A percentile compares a stretch with the other conserved stretches of the same genome.
phyloP scores from a whole-genome alignment of 1,284 basidiomycete species.

The Cutaneotrichosporon sp. region DNA sequence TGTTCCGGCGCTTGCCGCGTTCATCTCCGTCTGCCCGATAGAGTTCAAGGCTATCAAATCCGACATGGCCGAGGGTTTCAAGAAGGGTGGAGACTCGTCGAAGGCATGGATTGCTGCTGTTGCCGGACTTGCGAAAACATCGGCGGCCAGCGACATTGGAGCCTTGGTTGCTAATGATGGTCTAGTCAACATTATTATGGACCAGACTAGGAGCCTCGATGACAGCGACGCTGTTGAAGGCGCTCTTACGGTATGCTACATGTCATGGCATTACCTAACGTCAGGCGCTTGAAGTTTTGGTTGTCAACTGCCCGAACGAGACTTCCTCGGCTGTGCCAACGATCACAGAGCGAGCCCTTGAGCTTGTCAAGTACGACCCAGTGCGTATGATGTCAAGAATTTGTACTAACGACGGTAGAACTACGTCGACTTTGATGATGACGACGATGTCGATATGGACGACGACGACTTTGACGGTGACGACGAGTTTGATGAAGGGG shows the following conservation, averaged over 20 bases:
- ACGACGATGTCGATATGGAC: constrained; percentile 54
- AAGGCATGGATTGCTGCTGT: constrained; percentile 35
- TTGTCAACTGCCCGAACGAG: constrained; percentile 77
- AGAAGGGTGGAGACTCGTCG: constrained; percentile 21
- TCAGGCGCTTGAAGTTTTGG: constrained; percentile 74
- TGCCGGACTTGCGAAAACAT: constrained; percentile 33
- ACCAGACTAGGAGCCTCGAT: constrained; percentile 29
- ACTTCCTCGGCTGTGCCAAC: constrained; percentile 64
- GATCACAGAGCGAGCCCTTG: constrained; percentile 64
- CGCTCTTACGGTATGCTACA: constrained; percentile 26
- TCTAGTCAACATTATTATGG: constrained; percentile 26
- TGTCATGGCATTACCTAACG: neutral
- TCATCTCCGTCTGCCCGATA: constrained; percentile 29
- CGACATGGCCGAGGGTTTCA: constrained; percentile 27
- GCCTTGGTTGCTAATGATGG: constrained; percentile 28
- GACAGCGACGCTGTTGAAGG: constrained; percentile 43
- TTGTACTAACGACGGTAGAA: constrained; percentile 56
- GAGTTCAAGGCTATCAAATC: constrained; percentile 29
- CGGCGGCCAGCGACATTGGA: constrained; percentile 28
- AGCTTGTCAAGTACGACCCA: constrained; percentile 89
- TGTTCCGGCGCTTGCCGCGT: constrained; percentile 62
- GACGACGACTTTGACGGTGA: constrained; percentile 46
- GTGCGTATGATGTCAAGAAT: constrained; percentile 48
- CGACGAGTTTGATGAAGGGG: constrained; percentile 64
- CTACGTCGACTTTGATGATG: constrained; percentile 69